These are phyloP conservation scores for Linum usitatissimum DNA, from an alignment of 345 rosid genomes.

Conservation along the genomic window DNA sequence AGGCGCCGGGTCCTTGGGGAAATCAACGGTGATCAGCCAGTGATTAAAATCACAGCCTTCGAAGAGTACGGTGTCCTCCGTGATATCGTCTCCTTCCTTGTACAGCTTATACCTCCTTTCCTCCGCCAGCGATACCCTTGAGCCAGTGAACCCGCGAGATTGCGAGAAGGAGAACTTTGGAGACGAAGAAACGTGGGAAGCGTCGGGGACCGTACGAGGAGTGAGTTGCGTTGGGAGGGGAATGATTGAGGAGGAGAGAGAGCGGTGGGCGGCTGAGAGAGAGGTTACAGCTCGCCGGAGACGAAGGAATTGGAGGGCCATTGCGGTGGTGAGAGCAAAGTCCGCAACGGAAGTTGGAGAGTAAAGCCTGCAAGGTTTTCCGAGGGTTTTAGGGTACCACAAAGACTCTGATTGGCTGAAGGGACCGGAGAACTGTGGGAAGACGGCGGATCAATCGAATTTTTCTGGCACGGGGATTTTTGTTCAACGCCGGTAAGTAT, in stretches of 20 bases:
- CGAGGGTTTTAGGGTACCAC: background rate
- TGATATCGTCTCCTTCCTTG: conserved; percentile 63
- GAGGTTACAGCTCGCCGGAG: conserved; percentile 1
- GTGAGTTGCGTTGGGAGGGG: background rate
- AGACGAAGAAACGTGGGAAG: background rate
- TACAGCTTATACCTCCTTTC: conserved; percentile 26
- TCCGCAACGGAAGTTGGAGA: background rate
- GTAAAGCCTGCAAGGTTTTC: background rate
- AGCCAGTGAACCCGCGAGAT: conserved; percentile 7
- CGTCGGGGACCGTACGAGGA: background rate
- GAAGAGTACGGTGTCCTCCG: conserved; percentile 57
- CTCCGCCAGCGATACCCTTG: conserved; percentile 4
- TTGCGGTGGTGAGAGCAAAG: background rate
- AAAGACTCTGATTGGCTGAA: too few species aligned
- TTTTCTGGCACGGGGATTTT: too few species aligned
- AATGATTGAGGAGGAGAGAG: background rate
- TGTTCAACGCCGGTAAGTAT: too few species aligned
- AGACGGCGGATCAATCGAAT: too few species aligned
- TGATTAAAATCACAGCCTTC: conserved; percentile 87
- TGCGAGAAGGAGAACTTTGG: background rate
- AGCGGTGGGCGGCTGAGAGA: background rate
- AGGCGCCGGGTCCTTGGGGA: conserved; percentile 39
- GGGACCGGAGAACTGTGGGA: too few species aligned
- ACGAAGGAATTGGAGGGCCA: background rate
- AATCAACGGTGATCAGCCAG: conserved; percentile 86